These are phyloP conservation scores for Tricholoma flavovirens DNA, from an alignment of 768 basidiomycete species.

Conservation along the genomic window DNA sequence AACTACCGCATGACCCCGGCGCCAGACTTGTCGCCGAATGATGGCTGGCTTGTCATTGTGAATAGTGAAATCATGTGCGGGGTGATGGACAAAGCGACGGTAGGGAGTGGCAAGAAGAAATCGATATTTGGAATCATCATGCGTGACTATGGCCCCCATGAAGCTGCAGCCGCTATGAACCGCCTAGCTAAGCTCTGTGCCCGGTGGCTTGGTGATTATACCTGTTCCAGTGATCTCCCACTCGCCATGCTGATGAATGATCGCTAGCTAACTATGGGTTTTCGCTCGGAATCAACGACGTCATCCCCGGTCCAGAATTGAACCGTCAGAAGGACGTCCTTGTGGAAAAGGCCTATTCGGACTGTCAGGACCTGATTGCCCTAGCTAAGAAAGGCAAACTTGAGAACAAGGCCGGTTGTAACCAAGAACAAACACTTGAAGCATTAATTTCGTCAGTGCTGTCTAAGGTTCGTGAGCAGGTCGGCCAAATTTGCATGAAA, in stretches of 20 bases:
- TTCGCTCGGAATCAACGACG: constrained; percentile 97
- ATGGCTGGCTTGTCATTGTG: constrained; percentile 94
- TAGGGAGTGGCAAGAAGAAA: constrained; percentile 98
- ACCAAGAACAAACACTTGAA: constrained; percentile 96
- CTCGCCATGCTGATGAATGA: constrained; percentile 7
- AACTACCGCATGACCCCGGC: constrained; percentile 61
- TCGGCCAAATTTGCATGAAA: constrained; percentile 96
- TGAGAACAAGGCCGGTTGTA: constrained; percentile 95
- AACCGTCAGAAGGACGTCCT: constrained; percentile 74
- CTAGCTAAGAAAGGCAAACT: constrained; percentile 86
- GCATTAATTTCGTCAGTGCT: constrained; percentile 91
- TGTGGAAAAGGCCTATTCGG: constrained; percentile 83
- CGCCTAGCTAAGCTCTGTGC: constrained; percentile 93
- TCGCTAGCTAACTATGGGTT: constrained; percentile 90
- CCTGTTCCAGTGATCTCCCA: background rate
- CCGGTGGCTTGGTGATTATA: constrained; percentile 73
- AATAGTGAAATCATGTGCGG: constrained; percentile 99
- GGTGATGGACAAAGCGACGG: constrained; percentile 96
- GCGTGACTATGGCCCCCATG: constrained; percentile 92
- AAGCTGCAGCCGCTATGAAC: constrained; percentile 94
- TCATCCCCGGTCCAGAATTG: constrained; percentile 90
- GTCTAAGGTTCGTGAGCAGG: constrained; percentile 92
- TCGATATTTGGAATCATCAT: constrained; percentile 98
- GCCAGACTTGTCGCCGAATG: constrained; percentile 90
- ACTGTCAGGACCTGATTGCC: constrained; percentile 83